A percentile compares a stretch with the other conserved stretches of the same genome.
Conservation (phyloP, 441 rosid genomes). For the Corymbia calophylla region DNA sequence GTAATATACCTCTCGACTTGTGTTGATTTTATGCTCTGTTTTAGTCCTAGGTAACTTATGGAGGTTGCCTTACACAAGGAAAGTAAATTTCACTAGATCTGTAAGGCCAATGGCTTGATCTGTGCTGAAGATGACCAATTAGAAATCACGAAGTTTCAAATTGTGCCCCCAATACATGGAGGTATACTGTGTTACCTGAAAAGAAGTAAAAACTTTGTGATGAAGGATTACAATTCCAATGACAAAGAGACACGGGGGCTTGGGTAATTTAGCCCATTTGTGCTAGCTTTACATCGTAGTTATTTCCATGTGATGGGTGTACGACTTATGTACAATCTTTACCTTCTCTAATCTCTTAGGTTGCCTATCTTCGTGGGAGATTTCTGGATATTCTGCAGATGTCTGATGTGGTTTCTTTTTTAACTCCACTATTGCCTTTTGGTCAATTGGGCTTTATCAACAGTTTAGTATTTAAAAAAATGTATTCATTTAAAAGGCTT, state of each 20-base stretch:
- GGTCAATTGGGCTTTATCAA: neutral
- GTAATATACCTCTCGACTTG: neutral
- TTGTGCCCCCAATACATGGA: neutral
- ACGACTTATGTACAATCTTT: neutral
- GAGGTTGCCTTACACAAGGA: neutral
- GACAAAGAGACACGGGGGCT: neutral
- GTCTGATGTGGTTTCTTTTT: neutral
- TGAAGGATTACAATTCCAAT: neutral
- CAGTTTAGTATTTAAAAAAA: neutral
- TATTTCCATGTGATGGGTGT: neutral
- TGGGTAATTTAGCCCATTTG: neutral
- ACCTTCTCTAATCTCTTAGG: neutral
- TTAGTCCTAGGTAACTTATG: neutral
- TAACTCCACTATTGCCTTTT: neutral
- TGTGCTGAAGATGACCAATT: neutral
- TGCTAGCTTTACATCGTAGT: neutral
- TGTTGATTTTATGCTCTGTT: neutral
- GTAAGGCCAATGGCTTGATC: neutral
- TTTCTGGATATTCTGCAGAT: neutral
- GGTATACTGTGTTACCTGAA: neutral
- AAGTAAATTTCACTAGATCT: neutral
- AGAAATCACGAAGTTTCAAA: neutral
- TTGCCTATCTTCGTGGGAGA: neutral
- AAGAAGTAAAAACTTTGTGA: neutral
- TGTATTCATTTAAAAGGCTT: neutral